Base-by-base conservation (phyloP, 2,329 filamentous ascomycete genomes). In the Trichophyton verrucosum region DNA sequence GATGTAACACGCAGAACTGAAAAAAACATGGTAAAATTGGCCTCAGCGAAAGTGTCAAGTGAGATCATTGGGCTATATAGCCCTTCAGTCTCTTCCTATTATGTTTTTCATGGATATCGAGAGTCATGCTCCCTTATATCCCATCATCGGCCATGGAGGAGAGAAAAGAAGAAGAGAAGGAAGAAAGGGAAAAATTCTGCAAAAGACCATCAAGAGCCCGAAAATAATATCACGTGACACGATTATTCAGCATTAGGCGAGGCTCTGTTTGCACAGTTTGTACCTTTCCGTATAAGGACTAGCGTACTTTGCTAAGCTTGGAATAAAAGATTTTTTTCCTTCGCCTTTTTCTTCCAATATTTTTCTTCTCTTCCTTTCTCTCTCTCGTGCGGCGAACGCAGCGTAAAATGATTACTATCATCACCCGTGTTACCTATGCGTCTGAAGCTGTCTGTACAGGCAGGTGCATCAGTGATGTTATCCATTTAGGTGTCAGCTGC, bases 361-460 rank as follows among this genome's bases (percentile, higher is more conserved):
- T 65, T 13, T 59, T 66, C 74, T 71, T 74, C 74, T 77, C 76
- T 76, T 70, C 74, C 27, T 76, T 83, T 82, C 80, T 77, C 77
- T 81, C 82, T 84, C 81, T 89, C 80, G 86, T 91, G 87, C 87
- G 87, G 87, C 86, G 85, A 42, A 84, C 84, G 86, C 83, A 80
- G 86, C 82, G 77, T 76, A 73, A 77, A 80, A 78, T 55, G 51
- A 55, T 55, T 76, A 78, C 7, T 82, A 59, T 59, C 36, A 40
- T 44, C 82, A 82, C 83, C 86, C 86, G 84, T 88, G 86, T 91
- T 91, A 86, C 87, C 87, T 86, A 82, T 80, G 80, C 85, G 76
- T 76, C 73, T 78, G 78, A 72, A 72, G 66, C 70, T 72, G 70
- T 65, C 69, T 73, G 66, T 59, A 22, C 30, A 61, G 53, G 17